Base-by-base conservation (phyloP, 208 protist genomes). In the Vickermania ingenoplastis region DNA sequence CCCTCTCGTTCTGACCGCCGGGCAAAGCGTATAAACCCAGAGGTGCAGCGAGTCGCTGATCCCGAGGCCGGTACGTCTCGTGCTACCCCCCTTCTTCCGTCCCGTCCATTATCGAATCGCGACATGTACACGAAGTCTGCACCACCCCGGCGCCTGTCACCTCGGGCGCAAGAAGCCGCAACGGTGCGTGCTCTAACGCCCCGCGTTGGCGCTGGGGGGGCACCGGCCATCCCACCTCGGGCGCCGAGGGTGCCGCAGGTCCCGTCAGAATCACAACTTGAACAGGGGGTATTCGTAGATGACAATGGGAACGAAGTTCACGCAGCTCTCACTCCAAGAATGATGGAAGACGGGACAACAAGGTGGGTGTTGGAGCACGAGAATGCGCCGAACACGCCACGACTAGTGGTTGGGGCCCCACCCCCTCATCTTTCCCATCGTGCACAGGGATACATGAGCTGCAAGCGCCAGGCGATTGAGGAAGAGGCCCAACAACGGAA, bases 381-480 rank as follows among this genome's bases (percentile, higher is more conserved):
- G 11, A 45, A 17, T 17, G 11, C 36, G 11, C 17, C 36, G 11
- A 17, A 45, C 11, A n/a, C 36, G 11, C 11, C 17, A 7, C 36
- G 11, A 7, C 11, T 45, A 17, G 36, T 45, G 11, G 36, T 89
- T n/a, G 52, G 65, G 1, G 66, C 75, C 0, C 81, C 81, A 25
- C 81, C 81, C 11, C 73, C 61, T 59, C 58, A 58, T n/a, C 73
- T 89, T 17, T 89, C 81, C 45, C 77, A 68, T 26, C 77, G 81
- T 5, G 81, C 78, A 49, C 72, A 89, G 65, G 71, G 79, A 51
- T 83, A 81, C 51, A 69, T 89, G 31, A 65, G 66, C 5, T 53
- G 65, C 1, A 77, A 75, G 60, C 68, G 77, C 1, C 60, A 48
- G 11, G 63, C 65, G 1, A 59, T 83, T 23, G 75, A 83, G 61